phyloP scores from a whole-genome alignment of 345 rosid genomes.

The Pistacia vera region DNA sequence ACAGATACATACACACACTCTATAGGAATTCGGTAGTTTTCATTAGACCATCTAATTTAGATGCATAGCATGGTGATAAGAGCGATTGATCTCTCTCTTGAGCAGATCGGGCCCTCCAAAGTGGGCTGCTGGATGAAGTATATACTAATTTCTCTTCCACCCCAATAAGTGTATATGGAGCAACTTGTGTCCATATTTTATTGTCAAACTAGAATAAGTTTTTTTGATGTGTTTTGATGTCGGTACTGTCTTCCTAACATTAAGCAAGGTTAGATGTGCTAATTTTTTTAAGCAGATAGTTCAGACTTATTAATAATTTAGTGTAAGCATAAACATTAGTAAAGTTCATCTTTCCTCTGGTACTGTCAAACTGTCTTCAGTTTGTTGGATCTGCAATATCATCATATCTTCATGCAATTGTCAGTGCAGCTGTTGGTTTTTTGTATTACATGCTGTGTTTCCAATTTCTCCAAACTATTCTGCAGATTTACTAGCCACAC shows the following conservation, averaged over 20 bases:
- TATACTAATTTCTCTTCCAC: not conserved
- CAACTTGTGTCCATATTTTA: not conserved
- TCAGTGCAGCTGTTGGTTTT: not conserved
- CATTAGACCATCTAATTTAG: not conserved
- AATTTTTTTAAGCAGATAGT: not conserved
- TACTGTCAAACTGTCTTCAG: not conserved
- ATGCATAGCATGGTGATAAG: conserved; percentile 4
- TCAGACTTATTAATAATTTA: conserved; percentile 18
- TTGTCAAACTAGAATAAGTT: not conserved
- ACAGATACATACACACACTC: not conserved
- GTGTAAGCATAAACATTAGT: not conserved
- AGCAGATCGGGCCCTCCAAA: not conserved
- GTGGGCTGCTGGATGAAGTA: not conserved
- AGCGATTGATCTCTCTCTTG: not conserved
- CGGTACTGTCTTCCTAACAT: conserved; percentile 1
- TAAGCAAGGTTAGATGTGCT: conserved; percentile 17
- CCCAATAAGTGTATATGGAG: not conserved
- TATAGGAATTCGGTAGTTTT: not conserved
- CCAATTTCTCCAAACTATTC: not conserved
- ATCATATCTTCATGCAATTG: not conserved
- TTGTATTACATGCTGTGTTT: not conserved
- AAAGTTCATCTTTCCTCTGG: not conserved
- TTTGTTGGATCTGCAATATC: not conserved
- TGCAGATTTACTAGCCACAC: not conserved
- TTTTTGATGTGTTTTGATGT: conserved; percentile 16